These are phyloP conservation scores for Cutaneotrichosporon curvatum DNA, from an alignment of 1,284 basidiomycete genomes.

Conservation along the genomic window DNA sequence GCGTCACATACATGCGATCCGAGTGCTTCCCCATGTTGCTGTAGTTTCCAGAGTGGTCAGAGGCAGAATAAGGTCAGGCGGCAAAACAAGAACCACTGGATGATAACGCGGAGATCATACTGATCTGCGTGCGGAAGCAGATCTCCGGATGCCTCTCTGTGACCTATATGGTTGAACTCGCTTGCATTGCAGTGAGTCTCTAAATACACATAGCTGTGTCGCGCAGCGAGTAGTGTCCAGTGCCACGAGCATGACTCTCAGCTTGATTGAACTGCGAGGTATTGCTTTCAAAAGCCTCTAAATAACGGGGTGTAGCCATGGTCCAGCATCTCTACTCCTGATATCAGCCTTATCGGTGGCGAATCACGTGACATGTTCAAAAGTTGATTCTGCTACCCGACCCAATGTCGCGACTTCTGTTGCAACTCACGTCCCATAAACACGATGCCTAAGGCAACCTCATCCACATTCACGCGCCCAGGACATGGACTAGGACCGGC, in stretches of 20 bases:
- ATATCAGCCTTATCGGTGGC: conserved; percentile 4
- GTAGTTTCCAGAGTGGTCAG: not conserved
- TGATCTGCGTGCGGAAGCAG: not conserved
- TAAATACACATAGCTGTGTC: too few species aligned
- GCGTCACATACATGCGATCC: conserved; percentile 46
- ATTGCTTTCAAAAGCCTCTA: too few species aligned
- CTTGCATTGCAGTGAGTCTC: too few species aligned
- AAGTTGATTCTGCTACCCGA: conserved; percentile 2
- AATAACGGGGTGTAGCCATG: too few species aligned
- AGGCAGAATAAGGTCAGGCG: not conserved
- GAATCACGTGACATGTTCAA: conserved; percentile 12
- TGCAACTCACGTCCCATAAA: not conserved
- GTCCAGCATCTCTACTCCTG: too few species aligned
- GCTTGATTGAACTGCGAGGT: too few species aligned
- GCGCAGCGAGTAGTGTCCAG: too few species aligned
- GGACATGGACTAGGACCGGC: conserved; percentile 58
- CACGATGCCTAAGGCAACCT: conserved; percentile 83
- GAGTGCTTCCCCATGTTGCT: conserved; percentile 43
- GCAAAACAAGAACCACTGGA: not conserved
- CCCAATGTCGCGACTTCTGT: too few species aligned
- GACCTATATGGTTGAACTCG: too few species aligned
- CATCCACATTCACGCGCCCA: conserved; percentile 66
- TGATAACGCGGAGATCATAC: not conserved
- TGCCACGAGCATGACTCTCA: too few species aligned
- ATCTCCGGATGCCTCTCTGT: too few species aligned